Percentiles rank a stretch among this genome's conserved stretches.
Evolutionary conservation across 805 yeast genomes (phyloP).

Genomic region (Lachancea kluyveri): DNA sequence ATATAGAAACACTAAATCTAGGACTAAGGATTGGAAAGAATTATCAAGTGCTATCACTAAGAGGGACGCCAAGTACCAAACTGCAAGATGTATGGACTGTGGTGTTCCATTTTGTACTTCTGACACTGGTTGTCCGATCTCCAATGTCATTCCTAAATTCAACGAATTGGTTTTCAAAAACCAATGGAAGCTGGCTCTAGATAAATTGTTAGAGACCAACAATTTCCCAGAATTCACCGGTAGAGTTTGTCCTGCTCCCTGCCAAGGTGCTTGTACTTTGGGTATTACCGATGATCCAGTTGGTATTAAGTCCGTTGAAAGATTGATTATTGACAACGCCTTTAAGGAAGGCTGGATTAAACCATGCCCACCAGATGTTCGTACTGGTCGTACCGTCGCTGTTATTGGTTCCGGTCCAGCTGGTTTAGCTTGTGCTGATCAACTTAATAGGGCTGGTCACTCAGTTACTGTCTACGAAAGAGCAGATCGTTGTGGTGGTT

Average conservation of each 20-base stretch:
- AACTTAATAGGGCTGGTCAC: slow-evolving; percentile 94
- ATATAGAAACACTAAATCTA: slow-evolving; percentile 68
- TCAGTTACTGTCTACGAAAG: slow-evolving; percentile 87
- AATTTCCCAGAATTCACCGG: slow-evolving; percentile 99
- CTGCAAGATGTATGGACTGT: slow-evolving; percentile 99
- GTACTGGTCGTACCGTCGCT: slow-evolving; percentile 85
- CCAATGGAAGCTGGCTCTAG: slow-evolving; percentile 91
- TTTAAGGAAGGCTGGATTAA: slow-evolving; percentile 95
- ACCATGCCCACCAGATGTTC: slow-evolving; percentile 68
- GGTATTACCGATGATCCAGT: slow-evolving; percentile 94
- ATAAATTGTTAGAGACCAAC: slow-evolving; percentile 88
- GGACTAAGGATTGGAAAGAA: slow-evolving; percentile 91
- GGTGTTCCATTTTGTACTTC: slow-evolving; percentile 99
- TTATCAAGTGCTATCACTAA: slow-evolving; percentile 73
- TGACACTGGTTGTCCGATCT: slow-evolving; percentile 96
- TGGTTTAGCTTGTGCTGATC: slow-evolving; percentile 96
- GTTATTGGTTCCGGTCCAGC: slow-evolving; percentile 96
- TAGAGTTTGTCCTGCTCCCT: slow-evolving; percentile 98
- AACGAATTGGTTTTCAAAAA: slow-evolving; percentile 93
- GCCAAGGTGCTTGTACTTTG: slow-evolving; percentile 94
- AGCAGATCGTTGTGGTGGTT: slow-evolving; percentile 93
- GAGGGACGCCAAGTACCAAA: slow-evolving; percentile 82
- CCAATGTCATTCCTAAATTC: slow-evolving; percentile 97
- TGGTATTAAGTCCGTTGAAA: slow-evolving; percentile 92
- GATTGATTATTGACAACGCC: slow-evolving; percentile 93